phyloP scores from a whole-genome alignment of 2,329 filamentous ascomycete genomes.

The Allantophomopsis cytisporea region DNA sequence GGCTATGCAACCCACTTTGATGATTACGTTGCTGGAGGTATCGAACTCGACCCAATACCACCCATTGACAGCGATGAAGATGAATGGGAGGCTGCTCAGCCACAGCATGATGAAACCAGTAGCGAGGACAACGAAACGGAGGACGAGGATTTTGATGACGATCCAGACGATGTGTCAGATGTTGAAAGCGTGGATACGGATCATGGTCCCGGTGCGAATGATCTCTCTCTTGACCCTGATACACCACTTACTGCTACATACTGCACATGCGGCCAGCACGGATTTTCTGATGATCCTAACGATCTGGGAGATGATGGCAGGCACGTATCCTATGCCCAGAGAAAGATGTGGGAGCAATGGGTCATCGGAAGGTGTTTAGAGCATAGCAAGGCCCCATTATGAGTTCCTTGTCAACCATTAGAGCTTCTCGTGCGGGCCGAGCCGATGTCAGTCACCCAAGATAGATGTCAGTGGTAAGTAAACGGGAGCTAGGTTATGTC shows the following conservation, averaged over 20 bases:
- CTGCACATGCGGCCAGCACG: slow-evolving; percentile 16
- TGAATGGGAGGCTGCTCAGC: slow-evolving; percentile 7
- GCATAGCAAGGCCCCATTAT: neutral
- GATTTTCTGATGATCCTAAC: slow-evolving; percentile 16
- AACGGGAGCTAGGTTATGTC: too few relatives aligned
- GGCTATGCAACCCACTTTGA: slow-evolving; percentile 43
- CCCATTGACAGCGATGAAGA: slow-evolving; percentile 27
- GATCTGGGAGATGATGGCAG: slow-evolving; percentile 32
- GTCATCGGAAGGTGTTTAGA: slow-evolving; percentile 28
- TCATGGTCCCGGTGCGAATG: slow-evolving; percentile 18
- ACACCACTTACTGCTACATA: slow-evolving; percentile 1
- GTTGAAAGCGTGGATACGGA: slow-evolving; percentile 20
- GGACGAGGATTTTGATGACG: slow-evolving; percentile 17
- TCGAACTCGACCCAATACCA: slow-evolving; percentile 29
- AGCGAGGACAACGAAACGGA: slow-evolving; percentile 8
- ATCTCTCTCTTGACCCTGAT: neutral
- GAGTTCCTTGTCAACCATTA: too few relatives aligned
- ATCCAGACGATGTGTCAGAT: slow-evolving; percentile 2
- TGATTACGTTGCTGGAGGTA: slow-evolving; percentile 26
- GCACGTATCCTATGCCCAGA: slow-evolving; percentile 29
- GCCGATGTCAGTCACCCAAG: too few relatives aligned
- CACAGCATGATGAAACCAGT: slow-evolving; percentile 8
- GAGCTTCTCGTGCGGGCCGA: too few relatives aligned
- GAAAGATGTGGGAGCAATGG: slow-evolving; percentile 42
- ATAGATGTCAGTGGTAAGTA: too few relatives aligned